Base-by-base conservation (phyloP, 78 protist species). In the Andalucia godoyi region DNA sequence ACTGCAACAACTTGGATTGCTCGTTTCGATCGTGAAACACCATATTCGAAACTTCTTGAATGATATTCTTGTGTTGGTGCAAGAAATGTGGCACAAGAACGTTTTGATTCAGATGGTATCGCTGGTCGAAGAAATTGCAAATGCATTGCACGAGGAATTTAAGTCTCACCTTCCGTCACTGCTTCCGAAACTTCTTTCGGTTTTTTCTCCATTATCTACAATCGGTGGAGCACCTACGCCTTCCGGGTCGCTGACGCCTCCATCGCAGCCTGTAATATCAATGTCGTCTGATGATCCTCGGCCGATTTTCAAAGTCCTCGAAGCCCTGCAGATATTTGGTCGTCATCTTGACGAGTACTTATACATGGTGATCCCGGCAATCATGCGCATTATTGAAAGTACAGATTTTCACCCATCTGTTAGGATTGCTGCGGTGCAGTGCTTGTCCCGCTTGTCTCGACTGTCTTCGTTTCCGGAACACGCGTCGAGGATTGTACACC, bases 301-400 rank as follows among this genome's bases (percentile, higher is more conserved):
- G n/a, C n/a, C n/a, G n/a, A n/a, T n/a, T n/a, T n/a, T n/a, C n/a
- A 1, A 61, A 8, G 89, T 79, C 18, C 72, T 92, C 33, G 61
- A 67, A 54, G 83, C 97, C 4, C 50, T 95, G 17, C 78, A 77
- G 33, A 66, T 45, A 18, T 83, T 92, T 52, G 97, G 91, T 40
- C 30, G 80, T 34, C 75, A 76, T 38, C 65, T 95, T 18, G 95
- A 87, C 34, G 97, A 85, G 46, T 85, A 77, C 57, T 33, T 85
- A 12, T 90, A 90, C 80, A 57, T 88, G 38, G 89, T 91, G 25
- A 73, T 95, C 8, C 95, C 95, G n/a, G 78, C 91, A 9, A 58
- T 92, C 38, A 70, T 88, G 21, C 6, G 70, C 37, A 39, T 89
- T 17, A 21, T 65, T 32, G 95, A 91, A 57, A 21, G 51, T 34